Evolutionary conservation across 352 stramenopile genomes (phyloP), one percentile per base, ranked within the genome.

Genomic region (Phytophthora sojae): DNA sequence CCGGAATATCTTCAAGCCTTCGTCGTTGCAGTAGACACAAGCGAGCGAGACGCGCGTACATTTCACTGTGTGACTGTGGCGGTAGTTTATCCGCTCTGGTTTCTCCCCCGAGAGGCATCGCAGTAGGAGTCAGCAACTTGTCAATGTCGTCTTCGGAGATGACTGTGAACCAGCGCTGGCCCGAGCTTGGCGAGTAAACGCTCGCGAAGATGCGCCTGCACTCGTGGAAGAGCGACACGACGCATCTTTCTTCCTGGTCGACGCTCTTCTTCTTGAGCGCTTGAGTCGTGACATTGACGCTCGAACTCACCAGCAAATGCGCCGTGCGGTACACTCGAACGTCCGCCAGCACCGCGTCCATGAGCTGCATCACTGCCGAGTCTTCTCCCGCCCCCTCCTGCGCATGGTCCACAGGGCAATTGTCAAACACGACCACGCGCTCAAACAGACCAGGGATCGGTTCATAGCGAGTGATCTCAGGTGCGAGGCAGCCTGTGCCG

Each of bases 171-270:
- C 87, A 94, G 6, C 77, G 61, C 25, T 75, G 81, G 45, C 79
- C 81, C 5, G 75, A 80, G 1, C 59, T 62, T 0, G 89, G 87
- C 6, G 91, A 83, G 69, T 96, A 96, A 4, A 74, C 85, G 23
- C 64, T 90, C 35, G 91, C 85, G 52, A 81, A 96, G 25, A 94
- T 69, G 35, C 82, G 80, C 54, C 81, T 69, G 52, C 84, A 94
- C 64, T 96, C 87, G 49, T 93, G 89, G 30, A 80, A 92, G 21
- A 96, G 71, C 9, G 61, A 88, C n/a, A 95, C 54, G 11, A 96
- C 62, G 26, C 83, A 91, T 0, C 79, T 81, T 6, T 80, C 75
- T 19, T 64, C 66, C n/a, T 53, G 45, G 9, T 67, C 49, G 25
- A 83, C 67, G 9, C 8, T 59, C 14, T 17, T 14, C 19, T 59